Conservation (phyloP, 768 basidiomycete genomes). For the Suillus weaverae region DNA sequence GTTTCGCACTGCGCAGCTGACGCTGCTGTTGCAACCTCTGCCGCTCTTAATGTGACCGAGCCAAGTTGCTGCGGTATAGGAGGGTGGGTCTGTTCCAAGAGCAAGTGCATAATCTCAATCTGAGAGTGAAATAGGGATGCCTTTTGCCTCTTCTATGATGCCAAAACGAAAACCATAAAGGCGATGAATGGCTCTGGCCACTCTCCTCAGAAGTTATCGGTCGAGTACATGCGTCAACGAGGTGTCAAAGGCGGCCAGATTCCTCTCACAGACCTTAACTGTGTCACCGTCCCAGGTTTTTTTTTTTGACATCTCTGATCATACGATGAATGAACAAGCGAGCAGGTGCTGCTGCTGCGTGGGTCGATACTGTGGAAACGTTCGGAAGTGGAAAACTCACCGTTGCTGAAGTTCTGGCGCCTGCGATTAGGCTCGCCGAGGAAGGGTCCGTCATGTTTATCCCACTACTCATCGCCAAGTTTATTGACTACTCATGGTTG, state of each 20-base stretch:
- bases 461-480: neutral
- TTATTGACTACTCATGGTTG: slow-evolving; percentile 6
- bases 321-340: slow-evolving; percentile 13
- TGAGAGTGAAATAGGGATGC: slow-evolving; percentile 57
- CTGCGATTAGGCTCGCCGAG: slow-evolving; percentile 90
- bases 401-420: slow-evolving; percentile 73
- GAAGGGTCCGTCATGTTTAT: slow-evolving; percentile 60
- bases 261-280: slow-evolving; percentile 78
- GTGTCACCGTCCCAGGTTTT: slow-evolving; percentile 85
- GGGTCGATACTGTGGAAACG: slow-evolving; percentile 84
- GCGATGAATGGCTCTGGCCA: slow-evolving; percentile 92
- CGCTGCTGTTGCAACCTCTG: slow-evolving; percentile 92
- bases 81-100: slow-evolving; percentile 49
- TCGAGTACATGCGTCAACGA: slow-evolving; percentile 68
- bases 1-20: slow-evolving; percentile 72
- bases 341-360: slow-evolving; percentile 88
- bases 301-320: slow-evolving; percentile 1
- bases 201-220: slow-evolving; percentile 74
- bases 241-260: slow-evolving; percentile 72
- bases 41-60: slow-evolving; percentile 90
- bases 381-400: slow-evolving; percentile 73
- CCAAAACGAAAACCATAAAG: slow-evolving; percentile 75
- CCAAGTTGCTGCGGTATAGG: slow-evolving; percentile 91
- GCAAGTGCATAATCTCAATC: slow-evolving; percentile 13
- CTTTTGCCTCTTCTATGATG: slow-evolving; percentile 92